Evolutionary conservation across 495 filamentous ascomycete genomes (phyloP).

Genomic region (Rusavskia elegans): DNA sequence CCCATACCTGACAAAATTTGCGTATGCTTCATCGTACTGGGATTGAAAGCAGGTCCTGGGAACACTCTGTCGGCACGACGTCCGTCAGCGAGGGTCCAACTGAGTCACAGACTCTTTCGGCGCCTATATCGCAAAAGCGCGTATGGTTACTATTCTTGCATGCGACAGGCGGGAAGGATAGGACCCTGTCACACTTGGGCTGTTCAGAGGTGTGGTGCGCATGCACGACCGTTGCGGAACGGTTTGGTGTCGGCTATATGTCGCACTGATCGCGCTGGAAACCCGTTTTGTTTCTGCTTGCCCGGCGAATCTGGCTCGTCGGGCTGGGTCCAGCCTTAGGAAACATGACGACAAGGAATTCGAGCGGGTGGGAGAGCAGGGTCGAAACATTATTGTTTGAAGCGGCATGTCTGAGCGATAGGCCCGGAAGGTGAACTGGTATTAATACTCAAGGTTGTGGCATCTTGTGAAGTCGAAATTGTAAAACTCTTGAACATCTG

Average conservation of each 20-base stretch:
- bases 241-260: background rate
- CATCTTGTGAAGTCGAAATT: too few relatives aligned
- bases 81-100: too few relatives aligned
- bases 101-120: too few relatives aligned
- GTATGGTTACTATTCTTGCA: background rate
- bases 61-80: too few relatives aligned
- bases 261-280: background rate
- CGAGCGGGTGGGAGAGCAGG: background rate
- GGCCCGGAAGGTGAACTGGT: too few relatives aligned
- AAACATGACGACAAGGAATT: background rate
- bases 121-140: too few relatives aligned
- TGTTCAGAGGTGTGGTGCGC: background rate
- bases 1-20: too few relatives aligned
- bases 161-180: background rate
- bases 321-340: background rate
- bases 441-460: too few relatives aligned
- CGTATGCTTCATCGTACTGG: too few relatives aligned
- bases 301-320: background rate
- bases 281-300: background rate
- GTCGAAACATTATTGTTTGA: background rate
- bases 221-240: background rate
- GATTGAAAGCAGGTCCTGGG: too few relatives aligned
- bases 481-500: too few relatives aligned
- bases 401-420: too few relatives aligned
- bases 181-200: background rate